Evolutionary conservation across 768 basidiomycete species (phyloP).

Genomic region (Russula sp.): DNA sequence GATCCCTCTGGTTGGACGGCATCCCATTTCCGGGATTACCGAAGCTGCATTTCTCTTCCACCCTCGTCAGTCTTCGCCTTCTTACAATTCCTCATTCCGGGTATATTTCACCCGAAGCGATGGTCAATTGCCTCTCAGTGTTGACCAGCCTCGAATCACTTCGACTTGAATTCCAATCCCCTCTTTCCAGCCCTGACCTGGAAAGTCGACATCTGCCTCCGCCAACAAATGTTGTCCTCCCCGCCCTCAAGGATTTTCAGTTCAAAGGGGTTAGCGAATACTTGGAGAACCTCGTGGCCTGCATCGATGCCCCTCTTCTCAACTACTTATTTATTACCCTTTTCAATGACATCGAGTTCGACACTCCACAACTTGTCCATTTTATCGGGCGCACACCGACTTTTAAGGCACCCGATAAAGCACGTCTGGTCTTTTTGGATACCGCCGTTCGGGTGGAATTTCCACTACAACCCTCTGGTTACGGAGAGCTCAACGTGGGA

Average conservation of each 20-base stretch:
- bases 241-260: background rate
- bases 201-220: background rate
- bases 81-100: background rate
- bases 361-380: background rate
- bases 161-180: background rate
- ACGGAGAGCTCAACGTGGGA: no score
- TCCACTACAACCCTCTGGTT: no score
- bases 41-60: background rate
- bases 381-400: background rate
- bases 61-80: background rate
- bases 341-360: background rate
- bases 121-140: background rate
- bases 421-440: no score
- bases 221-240: background rate
- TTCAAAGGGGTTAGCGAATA: background rate
- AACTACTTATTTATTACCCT: background rate
- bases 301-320: background rate
- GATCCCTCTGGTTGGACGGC: background rate
- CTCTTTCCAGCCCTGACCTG: background rate
- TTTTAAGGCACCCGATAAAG: no score
- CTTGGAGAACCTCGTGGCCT: background rate
- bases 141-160: background rate
- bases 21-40: background rate
- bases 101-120: background rate
- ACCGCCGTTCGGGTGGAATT: no score